phyloP scores from a whole-genome alignment of 768 basidiomycete species.

The Auricularia sp. region DNA sequence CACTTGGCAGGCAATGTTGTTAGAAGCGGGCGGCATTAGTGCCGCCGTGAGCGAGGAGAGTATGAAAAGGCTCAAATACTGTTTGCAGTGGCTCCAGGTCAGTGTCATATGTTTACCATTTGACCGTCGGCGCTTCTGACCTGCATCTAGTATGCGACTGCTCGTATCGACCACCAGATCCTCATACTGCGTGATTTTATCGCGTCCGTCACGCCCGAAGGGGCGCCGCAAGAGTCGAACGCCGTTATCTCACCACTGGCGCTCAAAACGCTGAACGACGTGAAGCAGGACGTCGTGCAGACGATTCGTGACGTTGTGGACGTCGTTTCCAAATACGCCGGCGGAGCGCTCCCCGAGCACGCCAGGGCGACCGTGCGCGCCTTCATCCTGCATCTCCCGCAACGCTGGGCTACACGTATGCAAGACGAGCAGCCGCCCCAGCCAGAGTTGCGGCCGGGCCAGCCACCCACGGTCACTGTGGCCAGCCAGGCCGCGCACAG shows the following conservation, averaged over 20 bases:
- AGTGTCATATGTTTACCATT: slow-evolving; percentile 14
- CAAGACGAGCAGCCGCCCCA: slow-evolving; percentile 12
- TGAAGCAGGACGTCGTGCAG: slow-evolving; percentile 75
- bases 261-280: slow-evolving; percentile 49
- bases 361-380: slow-evolving; percentile 62
- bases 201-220: slow-evolving; percentile 36
- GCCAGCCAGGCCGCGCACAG: slow-evolving; percentile 70
- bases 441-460: neutral
- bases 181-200: slow-evolving; percentile 77
- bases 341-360: slow-evolving; percentile 77
- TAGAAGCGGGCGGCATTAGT: slow-evolving; percentile 80
- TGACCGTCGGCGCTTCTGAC: slow-evolving; percentile 1
- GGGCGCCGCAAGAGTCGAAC: slow-evolving; percentile 15
- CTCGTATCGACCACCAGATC: slow-evolving; percentile 81
- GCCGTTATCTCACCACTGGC: slow-evolving; percentile 36
- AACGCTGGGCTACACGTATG: slow-evolving; percentile 55
- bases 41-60: slow-evolving; percentile 87
- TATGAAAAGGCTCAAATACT: slow-evolving; percentile 77
- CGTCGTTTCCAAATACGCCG: slow-evolving; percentile 71
- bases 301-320: slow-evolving; percentile 86
- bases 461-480: slow-evolving; percentile 6
- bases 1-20: slow-evolving; percentile 73
- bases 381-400: slow-evolving; percentile 72
- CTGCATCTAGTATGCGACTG: slow-evolving; percentile 61
- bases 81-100: slow-evolving; percentile 81